Base-by-base conservation (phyloP, 2,329 filamentous ascomycete genomes). In the Elsinoe perseae region DNA sequence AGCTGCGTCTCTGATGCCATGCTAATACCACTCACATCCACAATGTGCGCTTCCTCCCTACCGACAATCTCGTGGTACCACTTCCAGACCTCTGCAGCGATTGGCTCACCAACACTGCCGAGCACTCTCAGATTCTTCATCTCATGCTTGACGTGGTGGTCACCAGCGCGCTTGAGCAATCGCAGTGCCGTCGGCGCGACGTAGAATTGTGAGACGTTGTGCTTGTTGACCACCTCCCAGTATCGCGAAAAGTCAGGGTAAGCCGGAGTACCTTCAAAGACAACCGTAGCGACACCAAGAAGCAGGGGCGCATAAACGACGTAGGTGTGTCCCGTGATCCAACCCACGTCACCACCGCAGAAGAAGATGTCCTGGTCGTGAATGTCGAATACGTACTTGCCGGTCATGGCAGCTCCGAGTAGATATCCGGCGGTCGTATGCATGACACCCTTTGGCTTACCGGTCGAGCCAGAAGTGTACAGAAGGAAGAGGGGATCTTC, bases 261-360 rank as follows among this genome's bases (percentile, higher is more conserved):
- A 52, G 92, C 92, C 0, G 93, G 93, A 2, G 93, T 98, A 64
- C 93, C 95, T 76, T 98, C 93, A 64, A 97, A 98, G 27, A 98
- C 92, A 16, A 98, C 89, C 0, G 92, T 97, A 8, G 92, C 84
- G 60, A 95, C 87, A 76, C 93, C 93, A 48, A 97, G 83, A 44
- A 98, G 79, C 54, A 98, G 80, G 61, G 93, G 93, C 9, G 93
- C 90, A 69, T 98, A 98, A 36, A 98, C 92, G 57, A 97, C 92
- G 66, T 98, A 98, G 21, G 93, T 95, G 76, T 98, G 93, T 16
- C 93, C 93, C 27, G 93, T 98, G 70, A 98, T 97, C 93, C 93
- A 98, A 62, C 93, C 93, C 42, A 98, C 92, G 68, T 98, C 93
- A 71, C 93, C 93, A 72, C 91, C 93, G 66, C 93, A 98, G 80